phyloP scores from a whole-genome alignment of 2,329 filamentous ascomycete species.

The Torrubiella hemipterigena region DNA sequence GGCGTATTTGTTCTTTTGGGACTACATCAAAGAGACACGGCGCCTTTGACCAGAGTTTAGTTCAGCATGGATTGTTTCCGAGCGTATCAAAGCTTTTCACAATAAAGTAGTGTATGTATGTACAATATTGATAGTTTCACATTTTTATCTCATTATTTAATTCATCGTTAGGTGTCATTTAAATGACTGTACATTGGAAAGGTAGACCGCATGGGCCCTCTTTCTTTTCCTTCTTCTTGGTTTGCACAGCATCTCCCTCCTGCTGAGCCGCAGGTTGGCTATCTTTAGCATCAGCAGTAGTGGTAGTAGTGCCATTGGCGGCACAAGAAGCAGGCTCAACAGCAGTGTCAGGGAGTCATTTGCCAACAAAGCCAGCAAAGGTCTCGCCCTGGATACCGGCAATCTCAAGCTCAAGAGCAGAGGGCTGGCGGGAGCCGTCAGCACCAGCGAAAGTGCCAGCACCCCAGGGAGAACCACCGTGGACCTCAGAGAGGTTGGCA shows the following conservation, averaged over 20 bases:
- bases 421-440: constrained; percentile 78
- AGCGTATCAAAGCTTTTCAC: too few species aligned
- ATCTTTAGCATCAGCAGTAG: constrained; percentile 12
- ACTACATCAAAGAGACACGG: too few species aligned
- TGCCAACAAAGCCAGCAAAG: constrained; percentile 69
- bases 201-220: constrained; percentile 70
- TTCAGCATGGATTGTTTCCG: too few species aligned
- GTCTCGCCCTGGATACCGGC: constrained; percentile 72
- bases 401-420: constrained; percentile 61
- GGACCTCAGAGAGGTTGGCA: constrained; percentile 63
- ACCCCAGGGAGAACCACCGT: constrained; percentile 84
- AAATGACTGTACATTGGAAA: constrained; percentile 59
- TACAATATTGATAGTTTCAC: background rate
- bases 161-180: constrained; percentile 10
- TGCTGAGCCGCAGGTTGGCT: constrained; percentile 8
- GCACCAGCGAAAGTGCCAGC: constrained; percentile 74
- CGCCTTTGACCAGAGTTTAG: too few species aligned
- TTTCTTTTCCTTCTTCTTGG: constrained; percentile 34
- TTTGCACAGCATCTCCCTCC: too few species aligned
- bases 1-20: too few species aligned
- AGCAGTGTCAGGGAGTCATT: constrained; percentile 32
- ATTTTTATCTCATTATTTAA: constrained; percentile 8
- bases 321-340: constrained; percentile 8
- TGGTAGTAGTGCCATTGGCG: constrained; percentile 9
- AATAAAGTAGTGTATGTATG: too few species aligned